Percentiles rank a stretch among this genome's conserved stretches.
Conservation (phyloP, 2,329 filamentous ascomycete genomes). For the Penicillium frequentans region DNA sequence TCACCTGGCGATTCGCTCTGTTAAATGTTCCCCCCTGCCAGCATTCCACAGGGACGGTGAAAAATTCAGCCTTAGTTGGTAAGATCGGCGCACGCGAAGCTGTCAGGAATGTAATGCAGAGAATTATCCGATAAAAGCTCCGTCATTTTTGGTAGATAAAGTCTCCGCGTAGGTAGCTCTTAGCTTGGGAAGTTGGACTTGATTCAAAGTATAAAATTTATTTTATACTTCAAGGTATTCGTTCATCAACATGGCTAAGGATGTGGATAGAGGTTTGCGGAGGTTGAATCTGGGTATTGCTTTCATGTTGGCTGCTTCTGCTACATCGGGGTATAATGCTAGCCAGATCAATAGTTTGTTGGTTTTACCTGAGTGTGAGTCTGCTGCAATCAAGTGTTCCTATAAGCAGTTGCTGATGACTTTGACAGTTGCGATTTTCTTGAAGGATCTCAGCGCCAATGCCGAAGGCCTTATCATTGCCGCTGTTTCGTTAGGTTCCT, state of each 20-base stretch:
- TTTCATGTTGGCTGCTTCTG: conserved; percentile 25
- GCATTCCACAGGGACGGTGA: conserved; percentile 11
- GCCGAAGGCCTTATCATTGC: conserved; percentile 21
- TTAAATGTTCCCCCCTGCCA: conserved; percentile 7
- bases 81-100: neutral
- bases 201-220: neutral
- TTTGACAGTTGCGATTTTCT: conserved; percentile 15
- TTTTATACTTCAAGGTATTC: neutral
- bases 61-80: neutral
- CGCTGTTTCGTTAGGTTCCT: conserved; percentile 23
- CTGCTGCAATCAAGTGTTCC: neutral
- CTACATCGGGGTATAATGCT: conserved; percentile 25
- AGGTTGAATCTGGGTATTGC: conserved; percentile 22
- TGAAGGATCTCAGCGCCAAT: conserved; percentile 16
- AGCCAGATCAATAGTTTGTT: conserved; percentile 26
- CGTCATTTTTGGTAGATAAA: conserved; percentile 1
- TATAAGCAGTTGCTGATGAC: neutral
- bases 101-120: conserved; percentile 1
- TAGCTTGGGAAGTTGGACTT: neutral
- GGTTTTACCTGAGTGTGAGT: conserved; percentile 24
- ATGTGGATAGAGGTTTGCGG: conserved; percentile 16
- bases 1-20: conserved; percentile 7
- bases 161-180: neutral
- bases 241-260: neutral
- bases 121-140: conserved; percentile 11